Evolutionary conservation across 495 filamentous ascomycete genomes (phyloP), one percentile per base, ranked within the genome.

Genomic region (Glutinoglossum americanum): DNA sequence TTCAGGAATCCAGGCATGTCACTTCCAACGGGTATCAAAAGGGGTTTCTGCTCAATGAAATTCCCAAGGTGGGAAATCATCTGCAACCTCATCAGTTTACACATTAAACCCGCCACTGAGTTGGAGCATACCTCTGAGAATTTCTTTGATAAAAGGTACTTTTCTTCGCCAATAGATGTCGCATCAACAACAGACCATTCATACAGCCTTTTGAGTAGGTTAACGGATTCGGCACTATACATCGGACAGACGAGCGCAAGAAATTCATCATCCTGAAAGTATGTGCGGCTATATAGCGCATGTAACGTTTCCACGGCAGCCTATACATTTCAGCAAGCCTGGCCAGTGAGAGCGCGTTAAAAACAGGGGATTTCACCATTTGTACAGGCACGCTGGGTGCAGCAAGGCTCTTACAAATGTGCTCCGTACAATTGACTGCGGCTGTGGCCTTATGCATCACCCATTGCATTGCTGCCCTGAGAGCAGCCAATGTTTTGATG

Each of bases 101-200:
- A 23, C 26, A 51, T 10, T 15, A 3, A n/a, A 37, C 0, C 13
- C n/a, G 45, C 30, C 27, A 55, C 30, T 10, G 17, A 39, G 19
- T 25, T n/a, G 59, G 39, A 47, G 37, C 68, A 65, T 72, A 86
- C 87, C 80, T 97, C 92, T 4, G 90, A 88, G 39, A 97, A 79
- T 70, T 89, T 94, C 71, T 96, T 96, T 23, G 83, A 80, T 61
- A 97, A 80, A 35, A 85, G 76, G 65, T 98, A 97, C 66, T 87
- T 90, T 59, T 87, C 83, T 57, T 96, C 88, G 64, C 94, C 86
- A 30, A 89, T 77, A 63, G 92, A 81, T 48, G 82, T 73, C 8
- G 84, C 75, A 55, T 90, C 83, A 58, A 90, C 82, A 6, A 80
- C 68, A 0, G 87, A 85, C 85, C 86, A 94, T 62, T 88, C 77